Evolutionary conservation across 1,284 basidiomycete species (phyloP).

Genomic region (Sanghuangporus weigelae): DNA sequence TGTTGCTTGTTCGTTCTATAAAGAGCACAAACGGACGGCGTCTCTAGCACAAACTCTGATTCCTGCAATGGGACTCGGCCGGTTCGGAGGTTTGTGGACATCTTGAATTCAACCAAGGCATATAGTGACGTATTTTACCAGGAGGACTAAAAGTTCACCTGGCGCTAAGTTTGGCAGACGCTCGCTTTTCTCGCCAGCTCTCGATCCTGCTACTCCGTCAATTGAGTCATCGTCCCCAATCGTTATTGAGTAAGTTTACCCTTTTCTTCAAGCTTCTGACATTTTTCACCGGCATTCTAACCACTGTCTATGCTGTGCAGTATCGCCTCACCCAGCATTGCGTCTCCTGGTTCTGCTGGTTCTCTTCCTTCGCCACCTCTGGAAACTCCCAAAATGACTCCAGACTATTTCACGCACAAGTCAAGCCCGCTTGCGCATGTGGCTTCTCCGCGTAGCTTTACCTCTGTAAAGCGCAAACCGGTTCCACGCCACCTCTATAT

Average conservation of each 20-base stretch:
- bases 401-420: slow-evolving; percentile 2
- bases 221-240: slow-evolving; percentile 3
- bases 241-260: slow-evolving; percentile 7
- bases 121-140: not conserved
- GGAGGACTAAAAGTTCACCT: slow-evolving; percentile 17
- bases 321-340: slow-evolving; percentile 11
- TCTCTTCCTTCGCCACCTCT: slow-evolving; percentile 10
- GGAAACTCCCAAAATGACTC: slow-evolving; percentile 6
- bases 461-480: slow-evolving; percentile 17
- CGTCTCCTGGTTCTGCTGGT: slow-evolving; percentile 2
- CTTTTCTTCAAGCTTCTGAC: not conserved
- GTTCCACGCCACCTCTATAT: slow-evolving; percentile 15
- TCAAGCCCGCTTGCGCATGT: not conserved
- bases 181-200: slow-evolving; percentile 8
- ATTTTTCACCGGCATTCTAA: not conserved
- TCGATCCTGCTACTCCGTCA: slow-evolving; percentile 1
- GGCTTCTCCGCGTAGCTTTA: slow-evolving; percentile 16
- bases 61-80: not conserved
- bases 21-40: slow-evolving; percentile 2
- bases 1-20: not conserved
- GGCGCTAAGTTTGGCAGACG: slow-evolving; percentile 11
- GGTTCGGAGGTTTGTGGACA: slow-evolving; percentile 5
- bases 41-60: not conserved
- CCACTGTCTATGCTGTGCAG: not conserved
- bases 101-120: not conserved